Evolutionary conservation across 2,329 filamentous ascomycete genomes (phyloP).

Genomic region (Hypoxylon sp.): DNA sequence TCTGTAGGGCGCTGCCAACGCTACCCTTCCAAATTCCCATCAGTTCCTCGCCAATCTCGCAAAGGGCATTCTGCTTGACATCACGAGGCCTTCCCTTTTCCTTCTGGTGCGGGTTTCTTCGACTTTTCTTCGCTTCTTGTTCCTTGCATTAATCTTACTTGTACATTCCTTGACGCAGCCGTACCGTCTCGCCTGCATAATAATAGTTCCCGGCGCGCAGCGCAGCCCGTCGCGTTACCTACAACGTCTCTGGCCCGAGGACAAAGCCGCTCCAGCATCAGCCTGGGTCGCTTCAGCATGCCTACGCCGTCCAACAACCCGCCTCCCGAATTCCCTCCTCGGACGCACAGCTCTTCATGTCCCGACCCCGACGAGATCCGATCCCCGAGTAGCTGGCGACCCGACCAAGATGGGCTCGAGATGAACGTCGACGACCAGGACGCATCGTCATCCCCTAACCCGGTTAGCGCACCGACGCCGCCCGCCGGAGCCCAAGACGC

Average conservation of each 20-base stretch:
- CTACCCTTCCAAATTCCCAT: background rate
- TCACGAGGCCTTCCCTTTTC: conserved; percentile 22
- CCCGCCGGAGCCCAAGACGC: conserved; percentile 29
- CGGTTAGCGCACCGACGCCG: conserved; percentile 34
- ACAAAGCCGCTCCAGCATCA: background rate
- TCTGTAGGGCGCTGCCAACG: background rate
- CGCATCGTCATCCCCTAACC: conserved; percentile 36
- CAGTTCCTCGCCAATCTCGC: background rate
- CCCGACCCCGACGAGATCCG: conserved; percentile 45
- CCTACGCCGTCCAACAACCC: conserved; percentile 45
- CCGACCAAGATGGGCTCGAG: conserved; percentile 40
- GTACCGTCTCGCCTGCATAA: background rate
- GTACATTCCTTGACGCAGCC: conserved; percentile 15
- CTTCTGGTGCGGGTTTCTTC: conserved; percentile 21
- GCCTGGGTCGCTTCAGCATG: conserved; percentile 35
- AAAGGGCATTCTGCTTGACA: conserved; percentile 5
- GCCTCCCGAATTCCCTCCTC: conserved; percentile 40
- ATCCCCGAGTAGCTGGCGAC: conserved; percentile 38
- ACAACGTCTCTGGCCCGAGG: background rate
- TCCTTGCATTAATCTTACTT: conserved; percentile 22
- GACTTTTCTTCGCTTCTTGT: conserved; percentile 1
- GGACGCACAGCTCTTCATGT: conserved; percentile 45
- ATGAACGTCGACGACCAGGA: conserved; percentile 41
- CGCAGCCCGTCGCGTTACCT: conserved; percentile 6
- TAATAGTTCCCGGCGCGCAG: conserved; percentile 11